Evolutionary conservation across 768 basidiomycete species (phyloP).

Genomic region (Filobasidium wieringae): DNA sequence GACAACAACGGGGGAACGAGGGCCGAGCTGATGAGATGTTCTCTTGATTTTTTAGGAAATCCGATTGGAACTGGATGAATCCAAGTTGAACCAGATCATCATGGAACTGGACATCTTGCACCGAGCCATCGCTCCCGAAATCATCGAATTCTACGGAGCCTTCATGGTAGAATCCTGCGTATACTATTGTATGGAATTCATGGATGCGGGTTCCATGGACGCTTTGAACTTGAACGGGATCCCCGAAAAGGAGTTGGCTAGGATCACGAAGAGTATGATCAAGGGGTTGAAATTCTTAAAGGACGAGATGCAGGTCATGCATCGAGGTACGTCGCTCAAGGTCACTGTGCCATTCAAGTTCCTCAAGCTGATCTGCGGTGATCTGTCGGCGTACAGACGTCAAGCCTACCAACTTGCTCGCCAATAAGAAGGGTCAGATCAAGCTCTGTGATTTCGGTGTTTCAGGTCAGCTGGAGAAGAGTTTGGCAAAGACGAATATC

Average conservation of each 20-base stretch:
- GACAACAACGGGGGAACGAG: background rate
- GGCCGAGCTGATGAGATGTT: background rate
- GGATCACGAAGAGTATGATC: constrained; percentile 71
- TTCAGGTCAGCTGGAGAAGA: constrained; percentile 91
- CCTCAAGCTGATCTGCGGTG: constrained; percentile 53
- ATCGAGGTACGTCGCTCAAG: constrained; percentile 45
- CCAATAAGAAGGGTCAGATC: constrained; percentile 74
- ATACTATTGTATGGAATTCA: constrained; percentile 99
- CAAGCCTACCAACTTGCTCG: constrained; percentile 86
- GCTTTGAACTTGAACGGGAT: constrained; percentile 55
- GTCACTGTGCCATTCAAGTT: constrained; percentile 64
- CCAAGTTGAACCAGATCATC: constrained; percentile 87
- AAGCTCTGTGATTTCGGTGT: constrained; percentile 99
- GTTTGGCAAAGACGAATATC: constrained; percentile 93
- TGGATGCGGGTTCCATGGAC: constrained; percentile 96
- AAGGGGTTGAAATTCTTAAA: constrained; percentile 88
- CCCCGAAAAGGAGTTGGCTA: constrained; percentile 65
- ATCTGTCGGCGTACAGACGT: constrained; percentile 54
- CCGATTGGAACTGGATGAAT: constrained; percentile 82
- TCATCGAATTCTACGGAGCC: constrained; percentile 97
- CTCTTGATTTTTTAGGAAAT: constrained; percentile 66
- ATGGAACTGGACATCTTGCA: constrained; percentile 99
- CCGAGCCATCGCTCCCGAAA: constrained; percentile 76
- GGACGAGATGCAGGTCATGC: constrained; percentile 80
- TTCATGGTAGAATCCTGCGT: constrained; percentile 99